Evolutionary conservation across 768 basidiomycete genomes (phyloP), one percentile per base, ranked within the genome.

Genomic region (Boletellus ananiceps): DNA sequence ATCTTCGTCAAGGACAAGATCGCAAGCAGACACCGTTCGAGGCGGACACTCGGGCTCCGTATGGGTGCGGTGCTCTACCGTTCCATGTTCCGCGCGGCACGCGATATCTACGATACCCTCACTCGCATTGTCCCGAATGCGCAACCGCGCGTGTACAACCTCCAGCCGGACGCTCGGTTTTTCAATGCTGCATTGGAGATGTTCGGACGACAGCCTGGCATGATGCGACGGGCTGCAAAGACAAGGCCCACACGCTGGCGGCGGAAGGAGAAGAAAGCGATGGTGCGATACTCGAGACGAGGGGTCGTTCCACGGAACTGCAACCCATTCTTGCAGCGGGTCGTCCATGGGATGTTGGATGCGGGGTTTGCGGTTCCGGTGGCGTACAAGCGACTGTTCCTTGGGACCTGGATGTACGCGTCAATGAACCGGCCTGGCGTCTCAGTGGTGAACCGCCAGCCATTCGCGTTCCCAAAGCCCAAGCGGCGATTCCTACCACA

Each of bases 131-230:
- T 55, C 23, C 43, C 63, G 12, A 41, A 50, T 15, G 60, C 66
- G 23, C 63, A 59, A 18, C 58, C 68, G 18, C 61, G 56, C 38
- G 49, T 69, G 32, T 58, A 71, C 46, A 57, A 72, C 16, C 78
- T 77, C 8, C 51, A 52, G 21, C 77, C 79, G 1, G 86, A 89
- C 56, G 77, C 75, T n/a, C 73, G 77, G 39, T 86, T 86, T 61
- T 87, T 82, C 68, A 86, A 85, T 47, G 80, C 81, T 2, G 70
- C 79, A 8, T 65, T 88, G 12, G 63, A 69, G 9, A 66, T 83
- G 40, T 73, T 76, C 33, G 59, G 66, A 15, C 61, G 63, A 11
- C 59, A 59, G 13, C 48, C 59, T 19, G 35, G 40, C 9, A 59
- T 42, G 58, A 36, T 49, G 46, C 60, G 44, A 29, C 66, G 60